Evolutionary conservation across 768 basidiomycete species (phyloP), one percentile per base, ranked within the genome.

Genomic region (Porphyrellus cyaneotinctus): DNA sequence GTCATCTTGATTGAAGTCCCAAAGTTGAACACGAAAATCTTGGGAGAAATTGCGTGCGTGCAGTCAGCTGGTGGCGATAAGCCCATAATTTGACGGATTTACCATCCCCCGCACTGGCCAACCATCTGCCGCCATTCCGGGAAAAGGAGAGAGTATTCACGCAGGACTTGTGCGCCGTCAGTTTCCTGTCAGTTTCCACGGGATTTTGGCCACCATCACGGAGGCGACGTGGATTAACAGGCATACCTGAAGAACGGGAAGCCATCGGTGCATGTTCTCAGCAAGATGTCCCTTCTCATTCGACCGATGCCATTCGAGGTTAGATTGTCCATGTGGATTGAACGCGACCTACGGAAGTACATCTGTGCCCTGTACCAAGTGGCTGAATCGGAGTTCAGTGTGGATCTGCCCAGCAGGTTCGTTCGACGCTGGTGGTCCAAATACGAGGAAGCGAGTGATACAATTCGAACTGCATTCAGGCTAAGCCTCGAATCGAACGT

Each of bases 41-140:
- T 41, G 51, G 48, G 53, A 58, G 12, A 53, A 28, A 31, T 32
- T 43, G n/a, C 30, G 47, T 51, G 51, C 43, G 41, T 38, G 52
- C 22, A 38, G 49, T 54, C 37, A 66, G 62, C 28, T 24, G 35
- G 50, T 47, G 23, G 44, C 33, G 50, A n/a, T 48, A 36, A 37
- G 18, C 28, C 26, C 26, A 28, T 28, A 4, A 53, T 49, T n/a
- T 41, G 32, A 49, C 22, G 24, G 62, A 78, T 54, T 62, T 67
- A 85, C 84, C 84, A 66, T 87, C 85, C 31, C 86, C 85, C 26
- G 83, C 86, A 59, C 81, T 85, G 3, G 83, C 84, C 36, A 87
- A 64, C 70, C 82, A 85, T 50, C 79, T 74, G 2, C 82, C 84
- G 30, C 79, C 77, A 9, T 75, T 67, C n/a, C 77, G 76, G 2